Percentiles rank a stretch among this genome's conserved stretches.
Conservation (phyloP, 148 eudicot genomes). For the Silene conica region DNA sequence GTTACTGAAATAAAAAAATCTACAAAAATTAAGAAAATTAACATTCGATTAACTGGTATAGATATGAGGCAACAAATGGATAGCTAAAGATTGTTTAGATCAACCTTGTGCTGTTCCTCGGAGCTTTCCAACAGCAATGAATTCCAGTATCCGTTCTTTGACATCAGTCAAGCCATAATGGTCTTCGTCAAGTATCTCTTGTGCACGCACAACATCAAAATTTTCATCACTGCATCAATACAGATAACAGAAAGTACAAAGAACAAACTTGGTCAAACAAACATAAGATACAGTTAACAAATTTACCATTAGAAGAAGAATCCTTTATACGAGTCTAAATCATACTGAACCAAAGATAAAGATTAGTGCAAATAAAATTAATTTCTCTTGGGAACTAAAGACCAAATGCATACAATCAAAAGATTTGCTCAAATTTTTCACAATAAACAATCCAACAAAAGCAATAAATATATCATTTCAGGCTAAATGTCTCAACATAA, state of each 20-base stretch:
- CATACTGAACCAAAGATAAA: not conserved
- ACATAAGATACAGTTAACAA: not conserved
- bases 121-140: constrained; percentile 95
- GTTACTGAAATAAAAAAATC: no score
- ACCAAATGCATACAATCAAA: not conserved
- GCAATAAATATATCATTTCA: not conserved
- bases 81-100: constrained; percentile 11
- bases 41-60: not conserved
- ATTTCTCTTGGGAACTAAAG: not conserved
- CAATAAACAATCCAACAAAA: not conserved
- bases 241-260: constrained; percentile 4
- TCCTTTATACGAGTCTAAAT: not conserved
- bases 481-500: not conserved
- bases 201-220: constrained; percentile 83
- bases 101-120: constrained; percentile 94
- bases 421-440: not conserved
- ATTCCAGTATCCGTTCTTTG: constrained; percentile 94
- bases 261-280: not conserved
- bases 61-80: not conserved
- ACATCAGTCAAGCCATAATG: constrained; percentile 97
- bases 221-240: constrained; percentile 79
- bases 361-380: not conserved
- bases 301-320: not conserved
- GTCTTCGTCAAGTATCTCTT: constrained; percentile 88
- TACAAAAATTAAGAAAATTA: no score